These are phyloP conservation scores for Multifurca ochricompacta DNA, from an alignment of 768 basidiomycete species.

Conservation along the genomic window DNA sequence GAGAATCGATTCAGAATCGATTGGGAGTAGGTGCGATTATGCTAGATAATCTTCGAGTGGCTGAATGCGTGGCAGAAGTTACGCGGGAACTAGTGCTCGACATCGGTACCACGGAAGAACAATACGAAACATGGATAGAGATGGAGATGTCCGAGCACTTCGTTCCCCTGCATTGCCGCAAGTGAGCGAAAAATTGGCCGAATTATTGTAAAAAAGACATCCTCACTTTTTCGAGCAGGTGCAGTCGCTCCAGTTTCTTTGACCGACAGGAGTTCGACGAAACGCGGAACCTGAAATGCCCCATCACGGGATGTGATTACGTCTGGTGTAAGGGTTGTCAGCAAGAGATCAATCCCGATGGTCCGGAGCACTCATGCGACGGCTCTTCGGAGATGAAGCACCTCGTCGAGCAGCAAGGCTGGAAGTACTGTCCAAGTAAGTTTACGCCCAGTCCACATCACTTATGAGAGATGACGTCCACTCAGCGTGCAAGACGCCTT, in stretches of 20 bases:
- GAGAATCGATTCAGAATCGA: slow-evolving; percentile 17
- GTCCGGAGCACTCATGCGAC: slow-evolving; percentile 27
- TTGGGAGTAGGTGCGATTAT: slow-evolving; percentile 27
- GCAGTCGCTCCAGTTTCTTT: slow-evolving; percentile 20
- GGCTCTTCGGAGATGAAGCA: slow-evolving; percentile 27
- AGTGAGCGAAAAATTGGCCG: slow-evolving; percentile 29
- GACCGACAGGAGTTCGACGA: slow-evolving; percentile 25
- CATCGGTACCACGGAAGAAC: slow-evolving; percentile 37
- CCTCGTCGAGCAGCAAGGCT: slow-evolving; percentile 27
- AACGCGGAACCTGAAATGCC: slow-evolving; percentile 24
- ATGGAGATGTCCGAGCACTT: slow-evolving; percentile 41
- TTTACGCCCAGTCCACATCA: neutral
- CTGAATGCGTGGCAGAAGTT: neutral
- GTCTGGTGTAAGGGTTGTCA: slow-evolving; percentile 31
- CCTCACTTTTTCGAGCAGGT: slow-evolving; percentile 11
- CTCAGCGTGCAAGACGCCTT: slow-evolving; percentile 40
- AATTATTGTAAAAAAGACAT: neutral
- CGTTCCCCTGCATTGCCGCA: slow-evolving; percentile 41
- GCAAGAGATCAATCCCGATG: slow-evolving; percentile 21
- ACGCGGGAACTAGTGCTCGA: slow-evolving; percentile 30
- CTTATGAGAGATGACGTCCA: neutral
- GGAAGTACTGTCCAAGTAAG: slow-evolving; percentile 30
- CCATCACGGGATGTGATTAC: slow-evolving; percentile 24
- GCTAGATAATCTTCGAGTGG: neutral
- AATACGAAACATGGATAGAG: slow-evolving; percentile 37